Evolutionary conservation across 257 asterid genomes (phyloP).

Genomic region (Anisodus tanguticus): DNA sequence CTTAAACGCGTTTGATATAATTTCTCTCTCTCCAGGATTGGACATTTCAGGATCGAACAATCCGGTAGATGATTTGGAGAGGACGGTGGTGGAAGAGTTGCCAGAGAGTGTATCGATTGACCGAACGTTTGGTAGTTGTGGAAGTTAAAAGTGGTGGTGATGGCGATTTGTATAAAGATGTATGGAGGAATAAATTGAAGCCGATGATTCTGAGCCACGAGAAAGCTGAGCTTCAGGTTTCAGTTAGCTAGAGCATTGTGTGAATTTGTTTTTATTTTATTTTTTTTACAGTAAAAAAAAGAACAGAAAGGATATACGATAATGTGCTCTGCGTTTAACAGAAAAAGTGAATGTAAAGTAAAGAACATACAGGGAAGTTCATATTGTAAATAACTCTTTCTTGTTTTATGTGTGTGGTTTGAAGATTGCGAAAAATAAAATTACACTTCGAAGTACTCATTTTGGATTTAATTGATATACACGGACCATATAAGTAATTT

Average conservation of each 20-base stretch:
- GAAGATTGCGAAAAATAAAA: no score
- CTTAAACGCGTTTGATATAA: conserved; percentile 78
- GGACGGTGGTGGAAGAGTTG: conserved; percentile 55
- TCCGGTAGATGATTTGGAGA: conserved; percentile 50
- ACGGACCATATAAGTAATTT: no score
- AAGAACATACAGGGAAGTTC: neutral
- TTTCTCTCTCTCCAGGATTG: conserved; percentile 72
- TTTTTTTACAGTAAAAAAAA: no score
- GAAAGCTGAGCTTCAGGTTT: no score
- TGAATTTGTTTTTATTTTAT: neutral
- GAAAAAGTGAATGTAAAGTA: neutral
- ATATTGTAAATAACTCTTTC: neutral
- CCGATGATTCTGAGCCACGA: conserved; percentile 55
- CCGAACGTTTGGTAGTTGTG: conserved; percentile 51
- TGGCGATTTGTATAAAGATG: conserved; percentile 41
- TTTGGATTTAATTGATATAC: no score
- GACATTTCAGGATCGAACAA: conserved; percentile 54
- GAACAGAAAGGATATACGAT: no score
- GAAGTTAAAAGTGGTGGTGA: conserved; percentile 62
- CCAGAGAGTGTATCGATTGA: conserved; percentile 69
- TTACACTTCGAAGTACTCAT: no score
- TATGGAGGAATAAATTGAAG: conserved; percentile 61
- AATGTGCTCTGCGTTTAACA: neutral
- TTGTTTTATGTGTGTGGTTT: neutral
- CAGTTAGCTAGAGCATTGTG: no score